Conservation (phyloP, 1,284 basidiomycete species). For the Cryptococcus amylolentus region DNA sequence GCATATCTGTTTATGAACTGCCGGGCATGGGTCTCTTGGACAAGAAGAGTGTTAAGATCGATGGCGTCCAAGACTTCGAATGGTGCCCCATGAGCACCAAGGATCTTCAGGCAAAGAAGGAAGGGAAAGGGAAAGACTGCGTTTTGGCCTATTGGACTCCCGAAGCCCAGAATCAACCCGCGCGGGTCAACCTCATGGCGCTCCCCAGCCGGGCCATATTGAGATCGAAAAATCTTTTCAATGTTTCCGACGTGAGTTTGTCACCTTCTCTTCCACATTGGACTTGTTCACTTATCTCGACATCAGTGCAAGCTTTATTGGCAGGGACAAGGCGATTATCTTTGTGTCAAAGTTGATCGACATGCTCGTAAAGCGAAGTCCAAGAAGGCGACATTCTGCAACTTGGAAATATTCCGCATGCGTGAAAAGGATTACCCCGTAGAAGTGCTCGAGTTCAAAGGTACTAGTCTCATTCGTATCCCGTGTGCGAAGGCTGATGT, state of each 20-base stretch:
- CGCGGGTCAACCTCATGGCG: conserved; percentile 86
- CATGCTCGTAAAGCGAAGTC: conserved; percentile 80
- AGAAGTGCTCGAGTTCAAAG: conserved; percentile 96
- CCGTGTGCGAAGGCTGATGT: neutral
- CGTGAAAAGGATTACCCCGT: conserved; percentile 98
- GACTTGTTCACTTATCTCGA: neutral
- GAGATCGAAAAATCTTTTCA: conserved; percentile 96
- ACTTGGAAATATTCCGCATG: conserved; percentile 95
- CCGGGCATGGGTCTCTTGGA: conserved; percentile 92
- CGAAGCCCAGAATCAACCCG: conserved; percentile 93
- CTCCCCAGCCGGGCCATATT: conserved; percentile 82
- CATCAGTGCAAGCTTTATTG: conserved; percentile 91
- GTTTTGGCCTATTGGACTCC: conserved; percentile 98
- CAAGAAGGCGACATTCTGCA: conserved; percentile 98
- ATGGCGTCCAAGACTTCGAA: conserved; percentile 97
- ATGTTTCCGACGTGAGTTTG: conserved; percentile 81
- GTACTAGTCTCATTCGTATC: conserved; percentile 37
- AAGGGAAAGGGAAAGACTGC: conserved; percentile 65
- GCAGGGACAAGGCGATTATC: conserved; percentile 98
- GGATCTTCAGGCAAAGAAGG: conserved; percentile 71
- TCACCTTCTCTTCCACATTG: neutral
- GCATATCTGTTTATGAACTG: conserved; percentile 94
- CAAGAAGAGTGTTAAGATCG: conserved; percentile 97
- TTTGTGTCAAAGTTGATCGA: conserved; percentile 98
- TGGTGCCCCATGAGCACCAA: conserved; percentile 95